These are phyloP conservation scores for Trichoderma asperelloides DNA, from an alignment of 495 filamentous ascomycete genomes.

Conservation along the genomic window DNA sequence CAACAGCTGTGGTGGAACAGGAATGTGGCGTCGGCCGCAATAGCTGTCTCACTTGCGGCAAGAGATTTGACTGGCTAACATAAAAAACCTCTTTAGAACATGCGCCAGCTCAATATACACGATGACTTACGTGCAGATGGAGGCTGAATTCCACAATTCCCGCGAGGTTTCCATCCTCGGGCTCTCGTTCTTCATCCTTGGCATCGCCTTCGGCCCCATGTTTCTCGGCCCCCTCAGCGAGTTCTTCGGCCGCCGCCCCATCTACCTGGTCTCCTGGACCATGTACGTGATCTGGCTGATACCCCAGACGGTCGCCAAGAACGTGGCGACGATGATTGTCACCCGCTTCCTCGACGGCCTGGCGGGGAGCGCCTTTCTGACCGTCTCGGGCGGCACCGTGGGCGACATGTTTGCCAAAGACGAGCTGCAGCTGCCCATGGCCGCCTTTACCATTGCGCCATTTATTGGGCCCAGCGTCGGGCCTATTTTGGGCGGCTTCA, in stretches of 20 bases:
- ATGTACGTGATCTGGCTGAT: conserved; percentile 81
- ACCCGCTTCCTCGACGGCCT: conserved; percentile 79
- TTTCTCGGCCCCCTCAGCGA: conserved; percentile 53
- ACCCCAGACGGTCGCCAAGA: conserved; percentile 77
- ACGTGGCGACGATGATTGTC: conserved; percentile 75
- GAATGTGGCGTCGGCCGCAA: background rate
- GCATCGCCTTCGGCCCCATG: conserved; percentile 64
- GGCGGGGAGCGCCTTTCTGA: conserved; percentile 78
- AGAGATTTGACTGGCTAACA: background rate
- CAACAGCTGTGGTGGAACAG: background rate
- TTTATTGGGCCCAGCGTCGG: conserved; percentile 61
- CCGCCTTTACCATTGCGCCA: conserved; percentile 66
- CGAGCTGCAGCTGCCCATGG: conserved; percentile 55
- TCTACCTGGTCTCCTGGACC: conserved; percentile 71
- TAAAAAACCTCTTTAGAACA: conserved; percentile 44
- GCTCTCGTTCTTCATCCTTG: conserved; percentile 70
- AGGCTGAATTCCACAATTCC: conserved; percentile 60
- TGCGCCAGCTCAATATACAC: conserved; percentile 87
- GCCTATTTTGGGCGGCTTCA: conserved; percentile 49
- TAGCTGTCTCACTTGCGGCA: background rate
- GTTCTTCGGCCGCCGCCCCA: conserved; percentile 82
- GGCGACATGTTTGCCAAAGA: conserved; percentile 77
- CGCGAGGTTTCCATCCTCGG: conserved; percentile 69
- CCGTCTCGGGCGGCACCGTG: conserved; percentile 83
- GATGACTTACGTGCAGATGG: conserved; percentile 74